Conservation (phyloP, 331 rosid species). For the Pyrus hybrid region DNA sequence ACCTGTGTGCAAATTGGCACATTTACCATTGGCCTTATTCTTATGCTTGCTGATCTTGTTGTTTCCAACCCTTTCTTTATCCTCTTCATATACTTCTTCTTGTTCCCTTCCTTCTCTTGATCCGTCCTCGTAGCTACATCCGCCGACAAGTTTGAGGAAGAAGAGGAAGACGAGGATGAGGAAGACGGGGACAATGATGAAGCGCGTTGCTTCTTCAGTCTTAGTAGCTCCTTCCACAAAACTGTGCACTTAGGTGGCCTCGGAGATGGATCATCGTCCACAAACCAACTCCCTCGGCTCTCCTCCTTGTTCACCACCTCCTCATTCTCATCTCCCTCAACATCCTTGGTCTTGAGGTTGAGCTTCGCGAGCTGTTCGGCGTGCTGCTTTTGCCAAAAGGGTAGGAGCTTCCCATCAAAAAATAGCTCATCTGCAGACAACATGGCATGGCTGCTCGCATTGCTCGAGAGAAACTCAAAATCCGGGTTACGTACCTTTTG, state of each 20-base stretch:
- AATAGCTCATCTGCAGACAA: conserved; percentile 88
- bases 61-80: conserved; percentile 82
- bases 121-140: conserved; percentile 48
- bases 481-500: conserved; percentile 49
- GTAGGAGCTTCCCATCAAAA: conserved; percentile 94
- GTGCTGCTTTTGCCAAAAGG: conserved; percentile 83
- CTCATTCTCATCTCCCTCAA: conserved; percentile 19
- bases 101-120: conserved; percentile 48
- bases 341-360: conserved; percentile 37
- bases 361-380: conserved; percentile 76
- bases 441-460: conserved; percentile 45
- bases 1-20: conserved; percentile 88
- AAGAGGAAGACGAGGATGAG: conserved; percentile 80
- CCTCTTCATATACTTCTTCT: conserved; percentile 62
- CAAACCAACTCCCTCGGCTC: conserved; percentile 74
- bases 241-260: conserved; percentile 98
- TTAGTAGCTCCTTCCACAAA: conserved; percentile 88
- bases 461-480: conserved; percentile 83
- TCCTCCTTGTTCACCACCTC: conserved; percentile 39
- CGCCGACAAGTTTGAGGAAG: conserved; percentile 63
- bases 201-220: conserved; percentile 93
- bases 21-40: conserved; percentile 92
- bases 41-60: conserved; percentile 81
- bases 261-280: conserved; percentile 97
- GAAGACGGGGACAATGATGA: conserved; percentile 78